phyloP scores from a whole-genome alignment of 257 asterid genomes.

The Penstemon davidsonii region DNA sequence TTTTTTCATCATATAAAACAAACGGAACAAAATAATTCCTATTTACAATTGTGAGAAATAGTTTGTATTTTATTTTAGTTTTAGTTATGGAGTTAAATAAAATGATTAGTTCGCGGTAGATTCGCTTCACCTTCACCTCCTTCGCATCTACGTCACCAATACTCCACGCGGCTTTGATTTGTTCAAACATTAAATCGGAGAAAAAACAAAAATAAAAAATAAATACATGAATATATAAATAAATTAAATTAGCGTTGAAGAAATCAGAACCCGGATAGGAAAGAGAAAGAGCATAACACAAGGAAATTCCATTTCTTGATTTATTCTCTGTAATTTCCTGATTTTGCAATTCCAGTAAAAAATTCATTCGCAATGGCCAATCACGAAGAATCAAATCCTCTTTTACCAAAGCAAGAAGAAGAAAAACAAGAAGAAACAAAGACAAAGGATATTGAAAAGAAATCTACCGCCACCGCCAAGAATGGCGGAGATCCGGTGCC shows the following conservation, averaged over 20 bases:
- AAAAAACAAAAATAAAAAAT: too few species aligned
- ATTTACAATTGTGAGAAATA: too few species aligned
- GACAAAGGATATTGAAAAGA: conserved; percentile 28
- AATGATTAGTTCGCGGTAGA: too few species aligned
- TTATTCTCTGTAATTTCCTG: conserved; percentile 9
- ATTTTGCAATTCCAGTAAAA: not conserved
- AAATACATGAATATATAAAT: not conserved
- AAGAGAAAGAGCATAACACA: not conserved
- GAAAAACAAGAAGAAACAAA: conserved; percentile 27
- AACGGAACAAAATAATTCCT: too few species aligned
- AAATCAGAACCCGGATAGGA: not conserved
- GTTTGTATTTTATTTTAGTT: too few species aligned
- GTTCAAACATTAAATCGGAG: too few species aligned
- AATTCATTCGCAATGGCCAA: conserved; percentile 39
- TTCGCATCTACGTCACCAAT: too few species aligned
- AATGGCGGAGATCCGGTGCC: conserved; percentile 29
- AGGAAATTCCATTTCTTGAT: conserved; percentile 14
- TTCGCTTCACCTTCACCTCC: too few species aligned
- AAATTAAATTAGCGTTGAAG: not conserved
- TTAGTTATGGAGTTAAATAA: too few species aligned
- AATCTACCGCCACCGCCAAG: conserved; percentile 34
- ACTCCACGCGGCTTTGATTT: too few species aligned
- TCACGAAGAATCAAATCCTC: conserved; percentile 65
- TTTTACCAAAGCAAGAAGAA: conserved; percentile 47
- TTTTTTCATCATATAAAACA: too few species aligned